Evolutionary conservation across 768 basidiomycete genomes (phyloP), one percentile per base, ranked within the genome.

Genomic region (Scleroderma bovista): DNA sequence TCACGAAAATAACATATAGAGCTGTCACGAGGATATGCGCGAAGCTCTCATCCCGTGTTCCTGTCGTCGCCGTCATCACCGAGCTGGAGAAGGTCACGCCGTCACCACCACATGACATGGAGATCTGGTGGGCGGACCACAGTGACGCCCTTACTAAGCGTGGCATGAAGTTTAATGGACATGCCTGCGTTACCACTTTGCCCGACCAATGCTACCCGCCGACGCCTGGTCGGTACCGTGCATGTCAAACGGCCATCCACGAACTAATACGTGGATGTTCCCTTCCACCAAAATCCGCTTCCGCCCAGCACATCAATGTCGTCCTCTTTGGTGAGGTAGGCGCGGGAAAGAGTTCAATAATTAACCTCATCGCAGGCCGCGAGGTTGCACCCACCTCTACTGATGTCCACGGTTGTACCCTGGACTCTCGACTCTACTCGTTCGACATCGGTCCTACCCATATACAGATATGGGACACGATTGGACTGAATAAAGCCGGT

Each of bases 301-400:
- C 53, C 10, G 54, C 61, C 2, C 60, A 54, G 17, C 57, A 60
- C 19, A 10, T 63, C 23, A 61, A 74, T 43, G 55, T 74, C 31
- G 51, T 75, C 16, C 37, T 75, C n/a, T 75, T 75, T 38, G 74
- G 74, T 1, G 72, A 73, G 53, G 65, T 63, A 0, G 69, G 71
- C 16, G 39, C 46, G 20, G 53, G 53, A 19, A 55, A 51, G 41
- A 54, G 53, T 34, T 65, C 63, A 1, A 52, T 64, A 42, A 59
- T 64, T 44, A 65, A 65, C 26, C 51, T 65, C 9, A 59, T 66
- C 17, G 63, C 65, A 0, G 65, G 65, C 6, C 46, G 48, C 47
- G 51, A 57, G 1, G 51, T 65, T n/a, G 65, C 64, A 7, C n/a
- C 38, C 3, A 42, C 57, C 29, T 66, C 63, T 9, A 48, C 55